Evolutionary conservation across 345 rosid genomes (phyloP), one percentile per base, ranked within the genome.

Genomic region (Ceriops tagal): DNA sequence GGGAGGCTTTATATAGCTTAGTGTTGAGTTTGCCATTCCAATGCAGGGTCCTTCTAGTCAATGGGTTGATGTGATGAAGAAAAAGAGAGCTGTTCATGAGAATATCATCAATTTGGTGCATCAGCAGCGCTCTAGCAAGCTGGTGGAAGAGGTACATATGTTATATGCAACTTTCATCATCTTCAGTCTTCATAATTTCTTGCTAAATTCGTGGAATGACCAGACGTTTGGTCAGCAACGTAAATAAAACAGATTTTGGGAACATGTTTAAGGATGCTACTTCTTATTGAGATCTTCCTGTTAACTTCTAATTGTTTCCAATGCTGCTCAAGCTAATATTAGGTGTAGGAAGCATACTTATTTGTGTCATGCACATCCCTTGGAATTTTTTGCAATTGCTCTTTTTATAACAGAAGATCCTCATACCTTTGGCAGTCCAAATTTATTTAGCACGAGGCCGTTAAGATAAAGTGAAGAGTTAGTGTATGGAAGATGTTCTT

Each of bases 31-130:
- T 64, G 26, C 76, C 71, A 71, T 78, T 72, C 31, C 27, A 68
- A 64, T 74, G 49, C 82, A 89, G 98, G 93, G 96, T 73, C 71
- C 86, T 47, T 46, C 88, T 67, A 68, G 84, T 58, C 89, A 87
- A 70, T 83, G 92, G 97, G 93, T 81, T 31, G 97, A 92, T 87
- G 97, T 95, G 67, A 95, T 92, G 99, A 92, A 95, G 86, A 81
- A 55, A 66, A 92, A 95, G 77, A 86, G 99, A 80, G 97, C 82
- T 18, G 67, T 92, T 43, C 99, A 95, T 71, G 96, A 95, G 75
- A 59, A 73, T 69, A 75, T 95, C 66, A 92, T 95, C 64, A 83
- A 81, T 75, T 73, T 79, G 72, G 93, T 90, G 53, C 96, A 81
- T 58, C 82, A 84, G 74, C 89, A 88, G 64, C 83, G 18, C 46